Evolutionary conservation across 768 basidiomycete genomes (phyloP), one percentile per base, ranked within the genome.

Genomic region (Fomitopsis pulvina): DNA sequence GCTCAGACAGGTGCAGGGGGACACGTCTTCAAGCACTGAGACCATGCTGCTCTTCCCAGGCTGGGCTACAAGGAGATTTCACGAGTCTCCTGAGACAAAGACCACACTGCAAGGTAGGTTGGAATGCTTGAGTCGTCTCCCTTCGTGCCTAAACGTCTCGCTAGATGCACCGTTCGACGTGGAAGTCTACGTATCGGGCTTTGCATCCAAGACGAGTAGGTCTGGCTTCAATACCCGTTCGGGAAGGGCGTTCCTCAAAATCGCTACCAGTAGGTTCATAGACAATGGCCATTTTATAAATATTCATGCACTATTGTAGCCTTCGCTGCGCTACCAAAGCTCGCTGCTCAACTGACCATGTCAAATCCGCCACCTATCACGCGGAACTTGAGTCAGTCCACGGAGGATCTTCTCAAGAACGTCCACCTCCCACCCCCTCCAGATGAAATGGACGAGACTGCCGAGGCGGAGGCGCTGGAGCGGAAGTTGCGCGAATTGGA

Each of bases 131-230:
- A 46, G 28, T 24, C n/a, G 32, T 53, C 5, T 14, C 24, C 25
- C 27, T 32, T 9, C 11, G 34, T 43, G 38, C 47, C 34, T n/a
- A 28, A 2, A 73, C 74, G 64, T 38, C 7, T 45, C 18, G 45
- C 3, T 48, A 79, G 80, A 69, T 38, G 66, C 53, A 2, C 63
- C 79, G 3, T 92, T 90, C 56, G 80, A 84, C 45, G 65, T 93
- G 3, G 81, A 85, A 38, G 68, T 92, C 0, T 85, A 80, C 41
- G 71, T 91, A 7, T 87, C 89, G 12, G 92, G 92, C 0, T 90
- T 81, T 56, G 89, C 85, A 0, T 73, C 81, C 14, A 78, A 72
- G 42, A 70, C 79, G 38, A 76, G 79, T 38, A 71, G 78, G 1
- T 72, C 79, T 2, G 83, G 83, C 47, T 68, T 73, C 39, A 76